phyloP scores from a whole-genome alignment of 2,329 filamentous ascomycete genomes.

The Aspergillus ibericus region DNA sequence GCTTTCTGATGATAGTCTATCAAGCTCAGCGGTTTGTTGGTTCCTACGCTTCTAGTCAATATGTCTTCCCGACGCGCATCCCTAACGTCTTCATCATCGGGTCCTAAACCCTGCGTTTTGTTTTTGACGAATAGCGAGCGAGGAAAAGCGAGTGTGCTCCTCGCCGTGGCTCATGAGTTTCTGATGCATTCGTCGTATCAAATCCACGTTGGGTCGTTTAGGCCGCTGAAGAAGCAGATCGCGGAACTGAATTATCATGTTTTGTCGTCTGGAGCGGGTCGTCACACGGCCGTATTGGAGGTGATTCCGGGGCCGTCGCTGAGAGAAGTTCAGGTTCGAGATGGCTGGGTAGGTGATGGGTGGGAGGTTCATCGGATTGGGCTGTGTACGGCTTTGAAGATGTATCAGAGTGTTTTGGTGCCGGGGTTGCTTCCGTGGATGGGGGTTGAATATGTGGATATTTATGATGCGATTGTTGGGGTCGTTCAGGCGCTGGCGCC shows the following conservation, averaged over 20 bases:
- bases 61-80: not conserved
- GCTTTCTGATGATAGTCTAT: too few relatives aligned
- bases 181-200: conserved; percentile 33
- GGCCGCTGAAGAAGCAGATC: conserved; percentile 25
- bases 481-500: conserved; percentile 23
- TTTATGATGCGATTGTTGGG: conserved; percentile 32
- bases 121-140: conserved; percentile 45
- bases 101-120: conserved; percentile 26
- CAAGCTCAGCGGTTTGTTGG: too few relatives aligned
- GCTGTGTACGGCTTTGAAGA: conserved; percentile 29
- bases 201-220: conserved; percentile 39
- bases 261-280: not conserved
- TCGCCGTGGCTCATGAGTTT: conserved; percentile 42
- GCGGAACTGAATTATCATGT: not conserved
- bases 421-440: conserved; percentile 29
- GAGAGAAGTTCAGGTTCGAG: not conserved
- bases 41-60: too few relatives aligned
- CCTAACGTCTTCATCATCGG: not conserved
- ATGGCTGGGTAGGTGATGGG: not conserved
- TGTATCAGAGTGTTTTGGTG: conserved; percentile 13
- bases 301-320: not conserved
- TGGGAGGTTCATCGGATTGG: conserved; percentile 13
- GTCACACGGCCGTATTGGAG: not conserved
- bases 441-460: conserved; percentile 38
- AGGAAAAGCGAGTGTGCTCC: conserved; percentile 44